Evolutionary conservation across 139 green algal genomes (phyloP), one percentile per base, ranked within the genome.

Genomic region (Deuterostichococcus epilithicus): DNA sequence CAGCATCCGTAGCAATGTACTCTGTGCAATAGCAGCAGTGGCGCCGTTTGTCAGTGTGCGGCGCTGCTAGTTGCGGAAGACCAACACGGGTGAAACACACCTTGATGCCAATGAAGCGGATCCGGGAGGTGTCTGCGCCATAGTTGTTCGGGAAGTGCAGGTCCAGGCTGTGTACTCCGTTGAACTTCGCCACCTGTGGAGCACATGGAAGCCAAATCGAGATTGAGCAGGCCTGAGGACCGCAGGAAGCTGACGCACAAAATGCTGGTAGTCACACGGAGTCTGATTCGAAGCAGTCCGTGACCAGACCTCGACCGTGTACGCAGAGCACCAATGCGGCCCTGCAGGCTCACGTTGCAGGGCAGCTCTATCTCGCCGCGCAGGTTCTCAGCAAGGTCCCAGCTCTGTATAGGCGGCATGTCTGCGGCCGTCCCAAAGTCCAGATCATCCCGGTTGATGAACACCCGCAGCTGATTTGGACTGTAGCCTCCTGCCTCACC

Each of bases 51-150:
- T 22, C 25, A 63, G 25, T 37, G 23, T 25, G 38, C 38, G 35
- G 28, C n/a, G n/a, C n/a, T n/a, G n/a, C n/a, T n/a, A n/a, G n/a
- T 36, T 67, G 15, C 37, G 15, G 35, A 23, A 60, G 20, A 28
- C 80, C 45, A 67, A 90, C 88, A 81, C 92, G 80, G 45, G 75
- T 83, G 68, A 91, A 96, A 59, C 94, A 89, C 15, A 92, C 92
- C 63, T 95, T 97, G 36, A 97, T 81, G 1, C 90, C 93, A 18
- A 97, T 82, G 73, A 97, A 97, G 34, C 85, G 66, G 39, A 97
- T 83, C 60, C 91, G 83, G 37, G 85, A 89, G 25, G 76, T 59
- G 35, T 88, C 87, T 13, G 80, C 86, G 0, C 83, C 86, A 78
- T 89, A 91, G n/a, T 87, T 93, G 23, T 81, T 47, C 1, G 84